phyloP scores from a whole-genome alignment of 495 filamentous ascomycete genomes.

The Penicillium daleae region DNA sequence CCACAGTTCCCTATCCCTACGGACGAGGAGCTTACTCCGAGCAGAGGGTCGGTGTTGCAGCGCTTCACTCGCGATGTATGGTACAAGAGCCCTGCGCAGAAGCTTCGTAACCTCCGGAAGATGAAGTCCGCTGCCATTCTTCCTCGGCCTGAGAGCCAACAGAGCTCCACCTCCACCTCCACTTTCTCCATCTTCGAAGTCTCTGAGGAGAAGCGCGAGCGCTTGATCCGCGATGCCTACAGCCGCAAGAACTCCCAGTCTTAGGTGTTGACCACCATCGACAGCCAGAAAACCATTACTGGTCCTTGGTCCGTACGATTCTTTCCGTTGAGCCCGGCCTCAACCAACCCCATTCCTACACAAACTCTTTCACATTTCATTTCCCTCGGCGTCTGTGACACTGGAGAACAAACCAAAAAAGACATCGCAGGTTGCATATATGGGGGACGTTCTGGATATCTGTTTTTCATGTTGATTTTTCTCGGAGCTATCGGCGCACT shows the following conservation, averaged over 20 bases:
- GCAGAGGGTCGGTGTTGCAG: slow-evolving; percentile 57
- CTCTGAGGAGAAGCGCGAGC: slow-evolving; percentile 52
- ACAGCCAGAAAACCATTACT: neutral
- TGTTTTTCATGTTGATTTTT: slow-evolving; percentile 18
- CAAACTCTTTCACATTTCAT: slow-evolving; percentile 6
- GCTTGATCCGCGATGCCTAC: slow-evolving; percentile 52
- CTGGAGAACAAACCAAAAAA: slow-evolving; percentile 16
- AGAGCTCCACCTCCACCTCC: slow-evolving; percentile 31
- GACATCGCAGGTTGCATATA: slow-evolving; percentile 22
- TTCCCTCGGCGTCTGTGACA: slow-evolving; percentile 17
- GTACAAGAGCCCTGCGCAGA: slow-evolving; percentile 44
- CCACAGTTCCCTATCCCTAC: slow-evolving; percentile 42
- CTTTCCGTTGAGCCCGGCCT: slow-evolving; percentile 16
- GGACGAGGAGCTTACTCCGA: slow-evolving; percentile 28
- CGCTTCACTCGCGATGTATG: slow-evolving; percentile 61
- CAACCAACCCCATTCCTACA: slow-evolving; percentile 1
- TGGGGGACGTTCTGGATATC: slow-evolving; percentile 3
- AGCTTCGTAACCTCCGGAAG: slow-evolving; percentile 47
- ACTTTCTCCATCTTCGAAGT: slow-evolving; percentile 48
- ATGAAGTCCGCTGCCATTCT: slow-evolving; percentile 53
- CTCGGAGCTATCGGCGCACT: slow-evolving; percentile 24
- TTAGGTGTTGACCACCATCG: slow-evolving; percentile 30
- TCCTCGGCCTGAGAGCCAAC: slow-evolving; percentile 31
- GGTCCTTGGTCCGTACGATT: neutral
- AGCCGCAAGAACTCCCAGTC: slow-evolving; percentile 45